Evolutionary conservation across 805 yeast species (phyloP).

Genomic region (Saturnispora halmiae): DNA sequence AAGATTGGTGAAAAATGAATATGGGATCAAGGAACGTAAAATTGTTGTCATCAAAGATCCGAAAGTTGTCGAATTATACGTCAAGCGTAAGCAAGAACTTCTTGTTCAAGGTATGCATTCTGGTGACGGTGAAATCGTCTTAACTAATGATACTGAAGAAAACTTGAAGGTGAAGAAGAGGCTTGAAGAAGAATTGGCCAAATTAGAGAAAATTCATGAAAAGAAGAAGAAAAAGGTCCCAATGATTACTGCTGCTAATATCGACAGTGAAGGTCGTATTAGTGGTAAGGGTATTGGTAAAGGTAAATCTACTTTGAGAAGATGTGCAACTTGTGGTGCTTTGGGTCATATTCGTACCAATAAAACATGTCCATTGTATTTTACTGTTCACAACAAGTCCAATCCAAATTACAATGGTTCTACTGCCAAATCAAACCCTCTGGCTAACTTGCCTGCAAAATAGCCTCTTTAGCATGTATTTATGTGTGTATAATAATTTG

Average conservation of each 20-base stretch:
- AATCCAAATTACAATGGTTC: slow-evolving; percentile 27
- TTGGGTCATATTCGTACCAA: slow-evolving; percentile 92
- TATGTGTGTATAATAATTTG: background rate
- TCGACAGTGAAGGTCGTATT: slow-evolving; percentile 31
- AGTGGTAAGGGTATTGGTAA: slow-evolving; percentile 67
- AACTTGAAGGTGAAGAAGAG: slow-evolving; percentile 68
- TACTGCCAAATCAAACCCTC: slow-evolving; percentile 14
- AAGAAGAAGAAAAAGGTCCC: slow-evolving; percentile 29
- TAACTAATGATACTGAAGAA: slow-evolving; percentile 78
- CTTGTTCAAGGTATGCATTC: slow-evolving; percentile 33
- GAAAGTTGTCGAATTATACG: slow-evolving; percentile 75
- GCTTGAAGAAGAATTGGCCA: slow-evolving; percentile 75
- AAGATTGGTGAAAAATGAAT: slow-evolving; percentile 71
- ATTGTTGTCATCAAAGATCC: slow-evolving; percentile 78
- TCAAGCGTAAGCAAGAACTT: slow-evolving; percentile 41
- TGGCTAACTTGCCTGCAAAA: background rate
- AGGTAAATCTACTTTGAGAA: slow-evolving; percentile 63
- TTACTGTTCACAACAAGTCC: slow-evolving; percentile 31
- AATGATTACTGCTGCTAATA: slow-evolving; percentile 27
- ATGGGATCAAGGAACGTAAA: slow-evolving; percentile 77
- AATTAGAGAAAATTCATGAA: slow-evolving; percentile 67
- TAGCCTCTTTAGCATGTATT: background rate
- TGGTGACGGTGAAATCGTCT: slow-evolving; percentile 60
- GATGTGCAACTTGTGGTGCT: slow-evolving; percentile 93
- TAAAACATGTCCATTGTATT: slow-evolving; percentile 83